Conservation (phyloP, 257 asterid species). For the Solanum sitiens region DNA sequence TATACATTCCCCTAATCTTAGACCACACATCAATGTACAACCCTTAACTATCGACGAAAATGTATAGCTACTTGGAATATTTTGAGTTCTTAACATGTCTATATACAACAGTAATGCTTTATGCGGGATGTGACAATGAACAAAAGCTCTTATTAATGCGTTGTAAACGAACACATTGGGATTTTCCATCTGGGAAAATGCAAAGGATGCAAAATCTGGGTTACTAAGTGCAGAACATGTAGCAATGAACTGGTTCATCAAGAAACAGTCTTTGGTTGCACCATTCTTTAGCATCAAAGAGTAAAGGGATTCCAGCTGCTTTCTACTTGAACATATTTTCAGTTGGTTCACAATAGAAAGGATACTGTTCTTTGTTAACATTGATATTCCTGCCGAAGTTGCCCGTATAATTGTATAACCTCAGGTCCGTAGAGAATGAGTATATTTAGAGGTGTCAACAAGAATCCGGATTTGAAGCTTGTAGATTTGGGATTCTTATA, state of each 20-base stretch:
- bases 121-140: slow-evolving; percentile 35
- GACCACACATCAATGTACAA: slow-evolving; percentile 20
- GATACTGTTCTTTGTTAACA: not conserved
- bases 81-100: slow-evolving; percentile 39
- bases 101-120: slow-evolving; percentile 29
- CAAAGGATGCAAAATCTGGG: slow-evolving; percentile 29
- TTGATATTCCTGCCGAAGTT: not conserved
- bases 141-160: slow-evolving; percentile 43
- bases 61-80: slow-evolving; percentile 48
- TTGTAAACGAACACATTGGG: slow-evolving; percentile 56
- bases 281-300: slow-evolving; percentile 35
- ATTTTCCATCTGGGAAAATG: slow-evolving; percentile 30
- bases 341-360: slow-evolving; percentile 17
- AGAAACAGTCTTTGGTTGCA: slow-evolving; percentile 50
- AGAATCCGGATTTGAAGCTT: not conserved
- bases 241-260: slow-evolving; percentile 55
- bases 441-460: not conserved
- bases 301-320: slow-evolving; percentile 49
- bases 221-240: slow-evolving; percentile 40
- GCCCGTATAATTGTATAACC: not conserved
- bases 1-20: slow-evolving; percentile 35
- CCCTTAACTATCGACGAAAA: slow-evolving; percentile 55
- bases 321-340: slow-evolving; percentile 39
- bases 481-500: not conserved
- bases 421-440: not conserved